Evolutionary conservation across 2,329 filamentous ascomycete species (phyloP).

Genomic region (Epichloe aotearoae): DNA sequence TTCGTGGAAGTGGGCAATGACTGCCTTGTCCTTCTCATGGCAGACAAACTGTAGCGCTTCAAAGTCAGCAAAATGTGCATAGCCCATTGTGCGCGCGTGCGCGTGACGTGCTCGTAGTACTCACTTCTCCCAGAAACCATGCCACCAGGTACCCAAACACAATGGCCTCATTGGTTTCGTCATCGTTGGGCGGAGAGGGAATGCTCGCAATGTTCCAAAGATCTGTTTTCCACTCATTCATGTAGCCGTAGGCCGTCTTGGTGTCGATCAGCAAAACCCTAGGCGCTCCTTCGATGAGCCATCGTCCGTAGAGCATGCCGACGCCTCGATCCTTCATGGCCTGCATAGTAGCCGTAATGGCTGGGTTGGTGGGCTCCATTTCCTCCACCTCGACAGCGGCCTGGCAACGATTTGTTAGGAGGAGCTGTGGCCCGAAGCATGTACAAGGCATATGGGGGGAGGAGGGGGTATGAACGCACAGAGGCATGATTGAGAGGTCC

Average conservation of each 20-base stretch:
- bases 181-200: conserved; percentile 80
- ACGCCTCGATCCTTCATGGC: conserved; percentile 90
- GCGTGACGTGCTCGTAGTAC: conserved; percentile 12
- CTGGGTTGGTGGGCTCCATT: conserved; percentile 69
- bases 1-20: conserved; percentile 98
- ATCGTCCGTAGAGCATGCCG: conserved; percentile 81
- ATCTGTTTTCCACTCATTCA: conserved; percentile 96
- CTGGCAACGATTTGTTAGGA: conserved; percentile 28
- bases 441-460: conserved; percentile 1
- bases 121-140: conserved; percentile 95
- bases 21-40: conserved; percentile 80
- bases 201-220: conserved; percentile 89
- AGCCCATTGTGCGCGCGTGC: too few relatives aligned
- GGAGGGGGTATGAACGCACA: conserved; percentile 39
- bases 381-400: conserved; percentile 97
- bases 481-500: conserved; percentile 87
- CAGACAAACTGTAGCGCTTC: conserved; percentile 59
- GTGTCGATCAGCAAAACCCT: conserved; percentile 91
- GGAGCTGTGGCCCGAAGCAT: background rate
- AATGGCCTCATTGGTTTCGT: conserved; percentile 94
- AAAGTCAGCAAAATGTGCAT: background rate
- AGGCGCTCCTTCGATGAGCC: conserved; percentile 94
- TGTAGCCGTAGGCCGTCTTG: conserved; percentile 76
- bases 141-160: conserved; percentile 95
- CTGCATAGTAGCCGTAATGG: conserved; percentile 69